Conservation (phyloP, 140 eudicot species). For the Stevia rebaudiana region DNA sequence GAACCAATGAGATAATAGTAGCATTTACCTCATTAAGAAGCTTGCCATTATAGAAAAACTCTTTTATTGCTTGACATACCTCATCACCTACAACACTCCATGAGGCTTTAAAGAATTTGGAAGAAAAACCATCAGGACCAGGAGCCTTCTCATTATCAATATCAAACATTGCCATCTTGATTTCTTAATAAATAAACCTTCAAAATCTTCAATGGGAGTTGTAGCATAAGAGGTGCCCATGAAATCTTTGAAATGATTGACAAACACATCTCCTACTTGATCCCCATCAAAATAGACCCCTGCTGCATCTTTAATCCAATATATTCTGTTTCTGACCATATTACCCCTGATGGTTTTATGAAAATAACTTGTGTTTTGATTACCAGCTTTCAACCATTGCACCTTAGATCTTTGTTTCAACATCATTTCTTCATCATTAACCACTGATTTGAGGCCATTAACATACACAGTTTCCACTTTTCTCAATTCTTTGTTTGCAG, state of each 20-base stretch:
- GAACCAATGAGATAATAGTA: not conserved
- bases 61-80: not conserved
- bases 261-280: not conserved
- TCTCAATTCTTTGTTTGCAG: not conserved
- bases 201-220: not conserved
- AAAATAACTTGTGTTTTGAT: not conserved
- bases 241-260: not conserved
- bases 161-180: not conserved
- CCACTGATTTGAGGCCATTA: not conserved
- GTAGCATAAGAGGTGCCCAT: no score
- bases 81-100: not conserved
- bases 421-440: not conserved
- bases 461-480: not conserved
- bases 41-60: not conserved
- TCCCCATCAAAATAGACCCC: not conserved
- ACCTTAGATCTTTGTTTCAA: not conserved
- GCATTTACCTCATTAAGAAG: not conserved
- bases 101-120: not conserved
- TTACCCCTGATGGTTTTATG: not conserved
- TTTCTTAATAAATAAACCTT: not conserved
- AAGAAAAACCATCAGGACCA: not conserved
- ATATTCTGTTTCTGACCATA: not conserved
- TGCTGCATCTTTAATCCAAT: not conserved
- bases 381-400: not conserved
- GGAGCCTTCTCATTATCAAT: not conserved